These are phyloP conservation scores for Penicillium hordei DNA, from an alignment of 2,329 filamentous ascomycete species.

Conservation along the genomic window DNA sequence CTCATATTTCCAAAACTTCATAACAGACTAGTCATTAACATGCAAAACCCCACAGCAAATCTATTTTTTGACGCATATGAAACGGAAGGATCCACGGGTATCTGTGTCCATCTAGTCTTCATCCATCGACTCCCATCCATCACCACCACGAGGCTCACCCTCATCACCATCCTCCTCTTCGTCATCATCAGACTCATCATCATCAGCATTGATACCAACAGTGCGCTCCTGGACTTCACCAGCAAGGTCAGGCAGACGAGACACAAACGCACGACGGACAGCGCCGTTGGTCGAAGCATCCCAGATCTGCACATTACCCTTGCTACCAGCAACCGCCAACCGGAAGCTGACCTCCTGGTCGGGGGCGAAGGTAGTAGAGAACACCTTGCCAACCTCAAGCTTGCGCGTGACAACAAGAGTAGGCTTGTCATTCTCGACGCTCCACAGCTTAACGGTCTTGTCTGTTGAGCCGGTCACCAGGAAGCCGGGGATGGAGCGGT, in stretches of 20 bases:
- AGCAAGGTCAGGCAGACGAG: constrained; percentile 61
- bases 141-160: constrained; percentile 49
- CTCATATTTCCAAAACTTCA: constrained; percentile 6
- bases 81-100: constrained; percentile 26
- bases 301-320: constrained; percentile 90
- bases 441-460: constrained; percentile 96
- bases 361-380: constrained; percentile 85
- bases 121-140: constrained; percentile 58
- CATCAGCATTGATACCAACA: constrained; percentile 67
- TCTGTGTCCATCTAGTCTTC: constrained; percentile 44
- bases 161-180: constrained; percentile 54
- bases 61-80: constrained; percentile 24
- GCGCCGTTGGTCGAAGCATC: constrained; percentile 91
- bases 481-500: constrained; percentile 84
- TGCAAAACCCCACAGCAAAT: constrained; percentile 16
- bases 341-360: constrained; percentile 89
- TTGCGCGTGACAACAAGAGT: constrained; percentile 90
- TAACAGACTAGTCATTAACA: constrained; percentile 11
- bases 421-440: constrained; percentile 75
- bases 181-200: constrained; percentile 67
- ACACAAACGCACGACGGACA: constrained; percentile 80
- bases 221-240: constrained; percentile 71
- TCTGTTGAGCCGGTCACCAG: constrained; percentile 92
- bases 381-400: constrained; percentile 91
- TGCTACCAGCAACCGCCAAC: constrained; percentile 89